Conservation (phyloP, 2,329 filamentous ascomycete species). For the Diaporthe sp. region DNA sequence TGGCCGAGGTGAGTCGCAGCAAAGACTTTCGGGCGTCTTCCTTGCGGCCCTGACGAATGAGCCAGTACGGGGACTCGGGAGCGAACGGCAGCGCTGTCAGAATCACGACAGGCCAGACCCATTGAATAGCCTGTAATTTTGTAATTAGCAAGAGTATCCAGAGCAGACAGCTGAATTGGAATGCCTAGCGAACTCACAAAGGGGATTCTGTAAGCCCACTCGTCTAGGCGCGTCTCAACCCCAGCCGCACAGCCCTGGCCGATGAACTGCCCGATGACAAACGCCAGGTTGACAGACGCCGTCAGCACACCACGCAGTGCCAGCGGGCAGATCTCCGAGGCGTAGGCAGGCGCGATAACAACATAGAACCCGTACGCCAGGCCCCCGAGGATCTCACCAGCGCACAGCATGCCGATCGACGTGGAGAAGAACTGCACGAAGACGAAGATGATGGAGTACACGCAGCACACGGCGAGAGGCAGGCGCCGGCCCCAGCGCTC, state of each 20-base stretch:
- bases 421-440: conserved; percentile 52
- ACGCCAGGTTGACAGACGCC: conserved; percentile 26
- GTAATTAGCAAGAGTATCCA: fast-evolving
- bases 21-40: conserved; percentile 51
- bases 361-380: conserved; percentile 50
- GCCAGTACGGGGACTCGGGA: conserved; percentile 60
- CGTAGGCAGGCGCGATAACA: conserved; percentile 52
- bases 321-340: conserved; percentile 49
- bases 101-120: conserved; percentile 56
- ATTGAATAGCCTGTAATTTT: conserved; percentile 47
- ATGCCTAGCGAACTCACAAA: conserved; percentile 42
- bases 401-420: conserved; percentile 47
- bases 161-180: not conserved
- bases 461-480: conserved; percentile 50
- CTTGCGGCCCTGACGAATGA: conserved; percentile 51
- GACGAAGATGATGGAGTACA: conserved; percentile 49
- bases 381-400: conserved; percentile 50
- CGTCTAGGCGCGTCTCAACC: conserved; percentile 50
- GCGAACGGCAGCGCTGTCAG: conserved; percentile 49
- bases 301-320: conserved; percentile 50
- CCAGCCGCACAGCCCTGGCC: conserved; percentile 46
- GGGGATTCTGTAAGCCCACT: conserved; percentile 54
- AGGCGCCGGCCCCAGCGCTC: conserved; percentile 51
- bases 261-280: conserved; percentile 52
- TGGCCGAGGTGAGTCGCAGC: conserved; percentile 45